Evolutionary conservation across 2,329 filamentous ascomycete genomes (phyloP).

Genomic region (Thermoascus crustaceus): DNA sequence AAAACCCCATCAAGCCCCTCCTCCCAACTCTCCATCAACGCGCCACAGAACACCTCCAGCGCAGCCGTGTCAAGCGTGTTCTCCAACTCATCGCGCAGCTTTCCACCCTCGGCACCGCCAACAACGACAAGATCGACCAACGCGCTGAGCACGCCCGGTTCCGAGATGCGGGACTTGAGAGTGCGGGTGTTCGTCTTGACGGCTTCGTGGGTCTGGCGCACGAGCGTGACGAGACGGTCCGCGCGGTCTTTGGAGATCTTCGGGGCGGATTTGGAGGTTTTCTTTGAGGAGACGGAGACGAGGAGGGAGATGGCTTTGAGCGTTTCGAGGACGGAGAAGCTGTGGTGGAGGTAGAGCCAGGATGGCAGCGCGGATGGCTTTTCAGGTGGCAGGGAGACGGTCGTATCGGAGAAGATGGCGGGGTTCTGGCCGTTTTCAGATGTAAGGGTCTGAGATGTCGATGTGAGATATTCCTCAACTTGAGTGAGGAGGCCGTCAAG

Average conservation of each 20-base stretch:
- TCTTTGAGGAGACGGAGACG: constrained; percentile 21
- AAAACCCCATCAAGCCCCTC: constrained; percentile 36
- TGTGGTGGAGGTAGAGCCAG: constrained; percentile 35
- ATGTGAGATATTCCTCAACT: constrained; percentile 24
- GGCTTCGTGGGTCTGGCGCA: constrained; percentile 23
- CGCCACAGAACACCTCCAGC: constrained; percentile 37
- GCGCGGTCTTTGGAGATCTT: constrained; percentile 27
- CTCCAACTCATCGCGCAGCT: constrained; percentile 25
- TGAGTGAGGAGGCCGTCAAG: constrained; percentile 20
- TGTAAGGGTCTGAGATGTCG: constrained; percentile 17
- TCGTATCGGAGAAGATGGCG: constrained; percentile 15
- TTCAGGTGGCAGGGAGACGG: constrained; percentile 17
- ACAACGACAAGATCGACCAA: constrained; percentile 31
- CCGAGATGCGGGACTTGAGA: constrained; percentile 31
- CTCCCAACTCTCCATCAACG: constrained; percentile 41
- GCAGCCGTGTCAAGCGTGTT: constrained; percentile 28
- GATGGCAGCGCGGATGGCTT: constrained; percentile 26
- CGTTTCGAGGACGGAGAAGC: constrained; percentile 33
- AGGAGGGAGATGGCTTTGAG: constrained; percentile 32
- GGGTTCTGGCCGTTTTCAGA: constrained; percentile 14
- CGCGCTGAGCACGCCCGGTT: constrained; percentile 34
- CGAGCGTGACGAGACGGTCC: constrained; percentile 19
- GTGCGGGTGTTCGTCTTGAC: constrained; percentile 27
- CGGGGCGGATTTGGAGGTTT: constrained; percentile 19
- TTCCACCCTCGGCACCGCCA: constrained; percentile 15